These are phyloP conservation scores for Cylindrodendrum hubeiense DNA, from an alignment of 2,329 filamentous ascomycete genomes.

Conservation along the genomic window DNA sequence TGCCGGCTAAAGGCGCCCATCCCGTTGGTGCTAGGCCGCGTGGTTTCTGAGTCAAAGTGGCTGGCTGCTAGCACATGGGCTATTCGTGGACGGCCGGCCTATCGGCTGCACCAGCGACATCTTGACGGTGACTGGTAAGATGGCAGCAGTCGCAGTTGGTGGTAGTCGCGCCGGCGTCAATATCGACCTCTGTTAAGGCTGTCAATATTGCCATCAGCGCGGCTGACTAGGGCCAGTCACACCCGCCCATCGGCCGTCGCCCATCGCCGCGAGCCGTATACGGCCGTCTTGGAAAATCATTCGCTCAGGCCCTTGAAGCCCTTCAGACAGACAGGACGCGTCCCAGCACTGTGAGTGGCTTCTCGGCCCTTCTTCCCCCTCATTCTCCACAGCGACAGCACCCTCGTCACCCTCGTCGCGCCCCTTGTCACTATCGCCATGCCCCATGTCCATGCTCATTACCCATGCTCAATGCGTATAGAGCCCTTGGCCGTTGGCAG, in stretches of 20 bases:
- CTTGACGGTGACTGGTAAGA: conserved; percentile 12
- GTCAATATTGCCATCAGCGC: conserved; percentile 10
- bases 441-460: conserved; percentile 39
- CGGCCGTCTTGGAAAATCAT: conserved; percentile 33
- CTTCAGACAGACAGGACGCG: conserved; percentile 28
- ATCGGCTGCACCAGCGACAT: background rate
- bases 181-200: conserved; percentile 27
- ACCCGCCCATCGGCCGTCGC: conserved; percentile 15
- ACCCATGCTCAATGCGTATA: conserved; percentile 21
- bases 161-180: conserved; percentile 17
- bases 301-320: conserved; percentile 30
- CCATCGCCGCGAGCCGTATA: conserved; percentile 24
- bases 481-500: conserved; percentile 25
- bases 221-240: conserved; percentile 23
- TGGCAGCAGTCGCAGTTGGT: background rate
- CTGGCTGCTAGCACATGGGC: conserved; percentile 10
- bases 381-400: conserved; percentile 36
- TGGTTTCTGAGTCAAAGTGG: background rate
- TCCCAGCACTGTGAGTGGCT: conserved; percentile 42
- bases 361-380: conserved; percentile 41
- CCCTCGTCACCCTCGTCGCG: conserved; percentile 33
- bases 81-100: conserved; percentile 18
- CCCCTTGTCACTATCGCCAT: conserved; percentile 31
- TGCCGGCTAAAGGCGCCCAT: conserved; percentile 18
- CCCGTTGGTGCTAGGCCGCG: conserved; percentile 22